Conservation (phyloP, 2,329 filamentous ascomycete species). For the Rhynchosporium graminicola region DNA sequence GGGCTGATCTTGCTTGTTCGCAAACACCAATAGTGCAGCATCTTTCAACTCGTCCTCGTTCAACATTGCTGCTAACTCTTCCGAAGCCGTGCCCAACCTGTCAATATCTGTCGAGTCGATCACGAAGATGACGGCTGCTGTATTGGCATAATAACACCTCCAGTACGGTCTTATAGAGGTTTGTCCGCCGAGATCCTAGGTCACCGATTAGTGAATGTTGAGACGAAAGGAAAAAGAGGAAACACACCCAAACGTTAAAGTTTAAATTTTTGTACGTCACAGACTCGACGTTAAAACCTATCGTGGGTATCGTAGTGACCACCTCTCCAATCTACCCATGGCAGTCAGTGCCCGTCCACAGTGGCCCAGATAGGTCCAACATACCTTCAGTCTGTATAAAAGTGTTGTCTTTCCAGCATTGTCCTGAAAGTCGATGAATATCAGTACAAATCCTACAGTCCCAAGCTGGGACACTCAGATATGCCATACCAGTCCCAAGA, state of each 20-base stretch:
- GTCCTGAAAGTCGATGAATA: slow-evolving; percentile 59
- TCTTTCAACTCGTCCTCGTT: slow-evolving; percentile 97
- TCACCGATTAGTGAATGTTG: slow-evolving; percentile 14
- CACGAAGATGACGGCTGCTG: slow-evolving; percentile 96
- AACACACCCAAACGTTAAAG: slow-evolving; percentile 93
- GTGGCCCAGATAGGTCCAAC: not conserved
- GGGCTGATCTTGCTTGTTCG: slow-evolving; percentile 98
- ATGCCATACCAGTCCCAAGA: slow-evolving; percentile 78
- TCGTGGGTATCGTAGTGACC: slow-evolving; percentile 97
- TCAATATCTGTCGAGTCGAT: slow-evolving; percentile 98
- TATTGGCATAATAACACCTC: slow-evolving; percentile 99
- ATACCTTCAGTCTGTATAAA: slow-evolving; percentile 91
- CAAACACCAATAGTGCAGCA: slow-evolving; percentile 89
- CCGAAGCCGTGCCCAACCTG: slow-evolving; percentile 84
- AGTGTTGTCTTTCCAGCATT: slow-evolving; percentile 98
- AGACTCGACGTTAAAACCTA: slow-evolving; percentile 98
- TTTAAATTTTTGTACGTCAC: slow-evolving; percentile 98
- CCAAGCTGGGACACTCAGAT: not conserved
- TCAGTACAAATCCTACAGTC: not conserved
- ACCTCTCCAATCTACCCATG: slow-evolving; percentile 85
- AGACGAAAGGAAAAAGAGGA: slow-evolving; percentile 1
- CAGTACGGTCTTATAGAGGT: slow-evolving; percentile 99
- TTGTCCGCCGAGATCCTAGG: slow-evolving; percentile 87
- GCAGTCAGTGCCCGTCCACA: slow-evolving; percentile 20
- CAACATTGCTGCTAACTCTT: slow-evolving; percentile 92